phyloP scores from a whole-genome alignment of 352 stramenopile genomes.

The Phytophthora palmivora region DNA sequence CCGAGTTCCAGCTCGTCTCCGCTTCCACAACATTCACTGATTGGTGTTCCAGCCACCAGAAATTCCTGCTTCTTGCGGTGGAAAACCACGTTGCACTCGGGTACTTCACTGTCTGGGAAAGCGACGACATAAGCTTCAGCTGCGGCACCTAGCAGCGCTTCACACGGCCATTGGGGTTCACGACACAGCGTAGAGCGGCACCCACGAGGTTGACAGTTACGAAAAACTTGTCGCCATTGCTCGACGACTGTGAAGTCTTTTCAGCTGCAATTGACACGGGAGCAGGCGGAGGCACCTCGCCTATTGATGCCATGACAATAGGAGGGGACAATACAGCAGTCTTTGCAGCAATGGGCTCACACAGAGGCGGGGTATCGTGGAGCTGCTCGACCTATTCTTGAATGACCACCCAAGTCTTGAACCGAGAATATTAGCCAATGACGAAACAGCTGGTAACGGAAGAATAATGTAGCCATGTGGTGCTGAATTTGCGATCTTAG shows the following conservation, averaged over 20 bases:
- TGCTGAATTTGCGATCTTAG: slow-evolving; percentile 31
- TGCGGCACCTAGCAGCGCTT: slow-evolving; percentile 66
- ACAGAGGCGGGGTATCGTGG: neutral
- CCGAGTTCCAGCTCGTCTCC: slow-evolving; percentile 75
- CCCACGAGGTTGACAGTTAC: slow-evolving; percentile 59
- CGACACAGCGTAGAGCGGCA: slow-evolving; percentile 58
- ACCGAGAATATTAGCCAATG: slow-evolving; percentile 30
- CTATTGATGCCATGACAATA: slow-evolving; percentile 21
- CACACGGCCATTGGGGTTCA: slow-evolving; percentile 71
- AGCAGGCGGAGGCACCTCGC: slow-evolving; percentile 15
- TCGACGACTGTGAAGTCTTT: slow-evolving; percentile 15
- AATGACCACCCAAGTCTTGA: slow-evolving; percentile 20
- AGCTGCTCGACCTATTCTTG: slow-evolving; percentile 28
- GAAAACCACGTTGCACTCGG: slow-evolving; percentile 79
- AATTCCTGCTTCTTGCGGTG: slow-evolving; percentile 66
- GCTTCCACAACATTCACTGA: slow-evolving; percentile 56
- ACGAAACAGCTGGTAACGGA: slow-evolving; percentile 6
- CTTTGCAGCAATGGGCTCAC: neutral
- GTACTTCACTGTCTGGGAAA: slow-evolving; percentile 72
- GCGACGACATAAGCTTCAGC: slow-evolving; percentile 68
- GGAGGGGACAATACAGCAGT: neutral
- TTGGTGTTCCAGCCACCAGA: slow-evolving; percentile 54
- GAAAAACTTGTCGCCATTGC: slow-evolving; percentile 44
- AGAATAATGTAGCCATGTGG: slow-evolving; percentile 28
- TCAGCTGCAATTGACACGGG: slow-evolving; percentile 22